Conservation (phyloP, 169 alveolate genomes). For the Cryptosporidium ryanae region DNA sequence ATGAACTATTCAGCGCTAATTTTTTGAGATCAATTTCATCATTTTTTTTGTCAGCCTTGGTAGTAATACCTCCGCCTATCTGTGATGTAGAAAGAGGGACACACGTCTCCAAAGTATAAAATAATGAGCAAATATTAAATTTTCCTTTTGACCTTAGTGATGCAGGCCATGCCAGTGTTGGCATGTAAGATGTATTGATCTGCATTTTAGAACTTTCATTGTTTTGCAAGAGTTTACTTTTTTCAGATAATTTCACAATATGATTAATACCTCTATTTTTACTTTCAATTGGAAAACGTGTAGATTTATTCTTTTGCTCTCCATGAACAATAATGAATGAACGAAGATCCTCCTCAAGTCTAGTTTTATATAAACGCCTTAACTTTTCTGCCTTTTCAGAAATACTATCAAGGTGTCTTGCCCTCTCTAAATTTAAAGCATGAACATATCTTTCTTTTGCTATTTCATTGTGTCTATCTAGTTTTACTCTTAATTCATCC, state of each 20-base stretch:
- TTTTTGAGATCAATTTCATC: not conserved
- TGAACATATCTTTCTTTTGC: slow-evolving; percentile 24
- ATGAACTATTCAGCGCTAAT: not conserved
- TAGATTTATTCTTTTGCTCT: not conserved
- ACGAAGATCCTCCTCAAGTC: slow-evolving; percentile 70
- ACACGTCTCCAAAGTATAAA: slow-evolving; percentile 49
- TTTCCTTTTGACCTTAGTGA: slow-evolving; percentile 46
- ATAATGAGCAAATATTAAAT: slow-evolving; percentile 9
- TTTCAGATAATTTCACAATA: not conserved
- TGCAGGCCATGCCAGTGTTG: slow-evolving; percentile 75
- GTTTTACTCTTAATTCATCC: not conserved
- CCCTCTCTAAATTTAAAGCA: slow-evolving; percentile 42
- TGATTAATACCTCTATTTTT: not conserved
- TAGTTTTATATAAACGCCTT: slow-evolving; percentile 44
- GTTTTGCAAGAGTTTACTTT: not conserved
- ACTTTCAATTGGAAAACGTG: not conserved
- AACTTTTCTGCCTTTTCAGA: slow-evolving; percentile 59
- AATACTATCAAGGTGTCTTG: slow-evolving; percentile 14
- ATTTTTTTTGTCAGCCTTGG: not conserved
- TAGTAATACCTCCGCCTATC: slow-evolving; percentile 20
- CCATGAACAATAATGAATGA: slow-evolving; percentile 47
- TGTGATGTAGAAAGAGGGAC: slow-evolving; percentile 55
- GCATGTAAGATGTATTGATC: slow-evolving; percentile 4
- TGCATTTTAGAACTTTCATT: not conserved
- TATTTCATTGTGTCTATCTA: not conserved